Evolutionary conservation across 2,329 filamentous ascomycete species (phyloP).

Genomic region (Fusarium abutilonis): DNA sequence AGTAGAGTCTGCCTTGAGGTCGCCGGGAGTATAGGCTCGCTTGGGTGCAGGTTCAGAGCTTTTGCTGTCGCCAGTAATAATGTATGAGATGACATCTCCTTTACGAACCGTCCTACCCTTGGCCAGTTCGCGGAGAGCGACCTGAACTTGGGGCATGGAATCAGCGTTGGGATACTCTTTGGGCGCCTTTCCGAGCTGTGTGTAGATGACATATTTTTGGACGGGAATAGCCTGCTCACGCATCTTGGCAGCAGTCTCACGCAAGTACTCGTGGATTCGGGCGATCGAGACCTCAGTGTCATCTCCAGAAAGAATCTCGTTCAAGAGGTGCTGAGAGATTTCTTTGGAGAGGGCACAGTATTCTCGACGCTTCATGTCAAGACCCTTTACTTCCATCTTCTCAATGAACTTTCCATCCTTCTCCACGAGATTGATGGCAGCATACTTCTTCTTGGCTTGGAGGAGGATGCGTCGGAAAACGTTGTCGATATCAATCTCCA

Average conservation of each 20-base stretch:
- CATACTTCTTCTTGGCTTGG: slow-evolving; percentile 99
- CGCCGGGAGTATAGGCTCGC: slow-evolving; percentile 86
- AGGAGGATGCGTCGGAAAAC: slow-evolving; percentile 92
- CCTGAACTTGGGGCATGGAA: slow-evolving; percentile 96
- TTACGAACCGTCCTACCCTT: slow-evolving; percentile 89
- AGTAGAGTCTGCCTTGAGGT: slow-evolving; percentile 78
- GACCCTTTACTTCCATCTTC: slow-evolving; percentile 96
- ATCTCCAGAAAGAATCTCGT: slow-evolving; percentile 93
- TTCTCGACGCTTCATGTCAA: slow-evolving; percentile 97
- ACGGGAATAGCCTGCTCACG: slow-evolving; percentile 77
- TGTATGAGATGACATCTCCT: slow-evolving; percentile 95
- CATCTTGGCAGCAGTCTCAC: slow-evolving; percentile 87
- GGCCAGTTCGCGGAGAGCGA: slow-evolving; percentile 86
- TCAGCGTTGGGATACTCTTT: slow-evolving; percentile 94
- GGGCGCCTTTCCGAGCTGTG: slow-evolving; percentile 93
- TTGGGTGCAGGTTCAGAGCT: slow-evolving; percentile 79
- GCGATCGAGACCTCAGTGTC: slow-evolving; percentile 88
- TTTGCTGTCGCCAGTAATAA: slow-evolving; percentile 81
- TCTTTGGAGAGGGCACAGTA: slow-evolving; percentile 97
- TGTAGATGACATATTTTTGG: slow-evolving; percentile 96
- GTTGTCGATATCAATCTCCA: slow-evolving; percentile 99
- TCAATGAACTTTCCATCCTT: slow-evolving; percentile 89
- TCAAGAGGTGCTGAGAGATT: slow-evolving; percentile 87
- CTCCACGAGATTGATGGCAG: slow-evolving; percentile 92
- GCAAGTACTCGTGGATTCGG: slow-evolving; percentile 92